These are phyloP conservation scores for Ramularia endophylla DNA, from an alignment of 2,329 filamentous ascomycete genomes.

Conservation along the genomic window DNA sequence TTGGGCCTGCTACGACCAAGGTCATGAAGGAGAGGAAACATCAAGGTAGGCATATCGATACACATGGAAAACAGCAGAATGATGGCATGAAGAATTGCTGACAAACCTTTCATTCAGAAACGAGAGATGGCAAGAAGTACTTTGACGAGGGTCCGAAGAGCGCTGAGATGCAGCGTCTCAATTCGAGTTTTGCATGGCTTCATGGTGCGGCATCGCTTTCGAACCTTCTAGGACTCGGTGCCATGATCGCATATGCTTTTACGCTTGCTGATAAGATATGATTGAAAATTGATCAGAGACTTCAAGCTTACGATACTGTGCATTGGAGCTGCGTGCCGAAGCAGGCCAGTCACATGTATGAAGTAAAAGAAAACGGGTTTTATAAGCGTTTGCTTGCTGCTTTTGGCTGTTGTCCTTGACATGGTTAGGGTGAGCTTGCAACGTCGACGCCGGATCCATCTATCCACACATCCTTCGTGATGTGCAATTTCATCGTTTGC, in stretches of 20 bases:
- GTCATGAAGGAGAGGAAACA: slow-evolving; percentile 70
- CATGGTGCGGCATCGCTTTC: slow-evolving; percentile 77
- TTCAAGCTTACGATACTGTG: too few relatives aligned
- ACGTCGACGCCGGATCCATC: too few relatives aligned
- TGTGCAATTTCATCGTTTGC: too few relatives aligned
- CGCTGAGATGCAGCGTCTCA: slow-evolving; percentile 73
- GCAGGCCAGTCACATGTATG: too few relatives aligned
- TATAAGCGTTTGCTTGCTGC: too few relatives aligned
- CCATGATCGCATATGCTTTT: slow-evolving; percentile 71
- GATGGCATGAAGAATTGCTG: too few relatives aligned
- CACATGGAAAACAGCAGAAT: background rate
- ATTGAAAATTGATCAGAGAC: too few relatives aligned
- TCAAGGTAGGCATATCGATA: slow-evolving; percentile 56
- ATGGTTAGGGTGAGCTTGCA: too few relatives aligned
- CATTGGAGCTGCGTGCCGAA: too few relatives aligned
- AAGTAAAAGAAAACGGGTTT: too few relatives aligned
- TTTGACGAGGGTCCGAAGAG: slow-evolving; percentile 75
- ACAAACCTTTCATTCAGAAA: slow-evolving; percentile 48
- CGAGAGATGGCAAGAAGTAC: slow-evolving; percentile 81
- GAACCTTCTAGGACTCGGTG: slow-evolving; percentile 66
- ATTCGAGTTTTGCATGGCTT: slow-evolving; percentile 69
- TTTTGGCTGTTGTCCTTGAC: too few relatives aligned
- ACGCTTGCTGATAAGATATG: slow-evolving; percentile 59
- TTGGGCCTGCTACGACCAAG: slow-evolving; percentile 70
- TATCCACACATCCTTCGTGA: too few relatives aligned